Evolutionary conservation across 768 basidiomycete species (phyloP).

Genomic region (Steccherinum ochraceum): DNA sequence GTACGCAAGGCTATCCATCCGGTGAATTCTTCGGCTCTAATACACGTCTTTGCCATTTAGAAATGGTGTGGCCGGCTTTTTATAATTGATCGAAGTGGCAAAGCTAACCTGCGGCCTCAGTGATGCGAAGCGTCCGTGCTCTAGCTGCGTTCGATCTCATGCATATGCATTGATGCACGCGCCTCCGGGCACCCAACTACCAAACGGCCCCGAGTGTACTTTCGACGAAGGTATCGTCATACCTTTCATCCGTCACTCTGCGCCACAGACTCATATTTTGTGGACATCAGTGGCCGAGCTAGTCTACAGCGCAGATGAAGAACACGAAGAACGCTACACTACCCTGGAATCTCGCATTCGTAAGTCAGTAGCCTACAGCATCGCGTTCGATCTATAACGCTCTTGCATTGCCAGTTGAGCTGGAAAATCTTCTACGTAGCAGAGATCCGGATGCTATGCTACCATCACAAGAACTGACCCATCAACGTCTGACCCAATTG

Average conservation of each 20-base stretch:
- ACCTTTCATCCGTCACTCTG: too few species aligned
- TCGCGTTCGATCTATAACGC: background rate
- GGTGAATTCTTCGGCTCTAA: too few species aligned
- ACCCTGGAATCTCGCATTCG: background rate
- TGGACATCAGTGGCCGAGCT: background rate
- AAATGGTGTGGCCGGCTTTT: too few species aligned
- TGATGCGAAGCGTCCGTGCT: constrained; percentile 12
- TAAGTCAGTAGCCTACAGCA: background rate
- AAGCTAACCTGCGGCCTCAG: too few species aligned
- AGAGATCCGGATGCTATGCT: background rate
- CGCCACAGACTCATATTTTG: too few species aligned
- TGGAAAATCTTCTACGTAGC: background rate
- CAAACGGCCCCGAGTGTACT: constrained; percentile 8
- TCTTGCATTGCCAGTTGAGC: background rate
- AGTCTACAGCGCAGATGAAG: background rate
- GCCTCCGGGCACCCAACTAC: constrained; percentile 2
- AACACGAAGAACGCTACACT: background rate
- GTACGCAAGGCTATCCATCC: too few species aligned
- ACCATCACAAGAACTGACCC: background rate
- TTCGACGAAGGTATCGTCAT: constrained; percentile 9
- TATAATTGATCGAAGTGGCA: too few species aligned
- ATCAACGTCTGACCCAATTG: background rate
- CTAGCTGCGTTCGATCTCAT: constrained; percentile 11
- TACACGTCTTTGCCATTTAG: too few species aligned
- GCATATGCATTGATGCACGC: constrained; percentile 11